Evolutionary conservation across 495 filamentous ascomycete species (phyloP), one percentile per base, ranked within the genome.

Genomic region (Chaetomidium leptoderma): DNA sequence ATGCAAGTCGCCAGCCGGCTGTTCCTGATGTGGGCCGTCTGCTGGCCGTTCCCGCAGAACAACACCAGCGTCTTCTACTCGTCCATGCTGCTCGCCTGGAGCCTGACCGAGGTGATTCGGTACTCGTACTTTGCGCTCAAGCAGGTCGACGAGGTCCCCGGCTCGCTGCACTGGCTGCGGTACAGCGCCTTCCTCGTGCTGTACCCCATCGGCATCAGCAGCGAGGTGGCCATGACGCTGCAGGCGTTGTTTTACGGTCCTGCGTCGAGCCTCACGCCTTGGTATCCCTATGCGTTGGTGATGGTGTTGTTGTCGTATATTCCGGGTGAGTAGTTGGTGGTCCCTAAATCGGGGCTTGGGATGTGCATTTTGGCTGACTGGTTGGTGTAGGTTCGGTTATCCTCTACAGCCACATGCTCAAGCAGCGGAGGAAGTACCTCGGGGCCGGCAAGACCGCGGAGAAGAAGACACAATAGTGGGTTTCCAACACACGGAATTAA

Each of bases 121-220:
- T 97, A 97, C 75, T 79, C 81, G 59, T 97, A 88, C 74, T 97
- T 96, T 65, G 85, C 86, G 21, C 78, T 89, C 63, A 83, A 82
- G 65, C 78, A 96, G 42, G 72, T 76, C 44, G 82, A 73, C 23
- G 57, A 52, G 17, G 70, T 74, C 56, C 91, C 91, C 0, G 66
- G 53, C 0, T 80, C 73, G 68, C 80, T 92, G 70, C 81, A 81
- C 57, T 96, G 92, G 92, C 75, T 95, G 76, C 77, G 90, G 69
- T 98, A 98, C 68, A 96, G 95, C 72, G 86, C 87, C 6, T 98
- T 98, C 75, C 89, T 87, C 66, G 73, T 97, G 23, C 81, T 98
- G 19, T 98, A 98, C 67, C 93, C 95, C 3, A 64, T 97, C 50
- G 93, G 93, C 11, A 96, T 97, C 59, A 76, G 77, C 13, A 91